A percentile compares a stretch with the other conserved stretches of the same genome.
phyloP scores from a whole-genome alignment of 495 filamentous ascomycete species.

The Aspergillus affinis region DNA sequence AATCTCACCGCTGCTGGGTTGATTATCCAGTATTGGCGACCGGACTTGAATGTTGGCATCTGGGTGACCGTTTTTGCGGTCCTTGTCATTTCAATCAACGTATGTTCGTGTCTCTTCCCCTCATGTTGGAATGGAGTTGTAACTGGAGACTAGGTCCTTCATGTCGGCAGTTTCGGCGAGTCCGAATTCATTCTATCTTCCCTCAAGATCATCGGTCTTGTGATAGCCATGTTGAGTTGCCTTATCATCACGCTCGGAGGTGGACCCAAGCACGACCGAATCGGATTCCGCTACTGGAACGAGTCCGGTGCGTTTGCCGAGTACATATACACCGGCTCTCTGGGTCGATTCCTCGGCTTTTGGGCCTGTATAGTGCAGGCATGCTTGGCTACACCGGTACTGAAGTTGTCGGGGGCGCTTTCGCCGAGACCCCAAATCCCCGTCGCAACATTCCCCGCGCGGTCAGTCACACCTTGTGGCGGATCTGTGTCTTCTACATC shows the following conservation, averaged over 20 bases:
- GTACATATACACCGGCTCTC: conserved; percentile 57
- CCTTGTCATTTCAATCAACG: neutral
- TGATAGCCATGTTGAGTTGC: conserved; percentile 49
- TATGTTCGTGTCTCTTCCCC: conserved; percentile 45
- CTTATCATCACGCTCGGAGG: conserved; percentile 67
- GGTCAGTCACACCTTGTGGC: conserved; percentile 67
- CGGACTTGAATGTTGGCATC: conserved; percentile 53
- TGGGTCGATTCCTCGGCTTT: conserved; percentile 73
- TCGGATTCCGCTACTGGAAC: conserved; percentile 61
- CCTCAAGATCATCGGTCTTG: conserved; percentile 68
- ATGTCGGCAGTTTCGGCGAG: conserved; percentile 74
- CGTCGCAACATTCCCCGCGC: conserved; percentile 45
- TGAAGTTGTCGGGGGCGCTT: conserved; percentile 70
- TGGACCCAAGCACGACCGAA: conserved; percentile 58
- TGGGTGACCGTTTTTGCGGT: conserved; percentile 52
- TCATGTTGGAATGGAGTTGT: too few species aligned
- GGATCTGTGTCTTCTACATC: conserved; percentile 67
- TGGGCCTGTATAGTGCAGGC: conserved; percentile 62
- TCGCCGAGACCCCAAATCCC: conserved; percentile 68
- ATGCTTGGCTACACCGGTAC: conserved; percentile 57
- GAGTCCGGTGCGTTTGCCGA: conserved; percentile 52
- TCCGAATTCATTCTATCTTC: conserved; percentile 68
- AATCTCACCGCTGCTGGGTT: conserved; percentile 71
- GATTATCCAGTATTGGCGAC: conserved; percentile 70
- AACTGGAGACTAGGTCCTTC: too few species aligned